A percentile compares a stretch with the other conserved stretches of the same genome.
Conservation (phyloP, 2,329 filamentous ascomycete species). For the Sclerotinia trifoliorum region DNA sequence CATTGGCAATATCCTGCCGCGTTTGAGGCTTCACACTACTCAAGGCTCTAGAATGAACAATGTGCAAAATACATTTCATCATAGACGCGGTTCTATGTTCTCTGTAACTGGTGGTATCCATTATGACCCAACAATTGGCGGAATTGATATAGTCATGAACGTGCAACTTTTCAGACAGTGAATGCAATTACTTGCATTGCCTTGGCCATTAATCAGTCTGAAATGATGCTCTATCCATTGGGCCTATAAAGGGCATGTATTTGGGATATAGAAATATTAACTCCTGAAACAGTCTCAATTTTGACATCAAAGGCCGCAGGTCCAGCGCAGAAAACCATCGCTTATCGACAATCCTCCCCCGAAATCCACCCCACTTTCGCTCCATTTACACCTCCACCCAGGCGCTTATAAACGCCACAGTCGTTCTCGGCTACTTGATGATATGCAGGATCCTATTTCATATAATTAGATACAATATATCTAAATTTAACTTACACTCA, state of each 20-base stretch:
- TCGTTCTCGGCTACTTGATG: background rate
- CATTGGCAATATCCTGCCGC: background rate
- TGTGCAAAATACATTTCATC: background rate
- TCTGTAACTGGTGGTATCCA: background rate
- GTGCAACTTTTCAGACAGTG: background rate
- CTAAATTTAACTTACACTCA: background rate
- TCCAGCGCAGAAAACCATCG: too few species aligned
- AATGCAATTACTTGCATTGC: background rate
- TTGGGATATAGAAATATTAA: too few species aligned
- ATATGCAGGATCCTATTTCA: background rate
- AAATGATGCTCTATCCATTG: background rate
- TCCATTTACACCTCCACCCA: background rate
- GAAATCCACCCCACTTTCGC: background rate
- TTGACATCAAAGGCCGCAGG: background rate
- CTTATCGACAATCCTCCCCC: background rate
- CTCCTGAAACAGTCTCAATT: too few species aligned
- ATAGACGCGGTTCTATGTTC: background rate
- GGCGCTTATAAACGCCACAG: background rate
- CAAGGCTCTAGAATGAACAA: background rate
- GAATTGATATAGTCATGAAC: too few species aligned
- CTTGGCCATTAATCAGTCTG: too few species aligned
- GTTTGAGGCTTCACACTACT: background rate
- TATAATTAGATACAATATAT: conserved; percentile 2
- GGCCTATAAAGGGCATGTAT: too few species aligned
- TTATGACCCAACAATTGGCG: background rate